Evolutionary conservation across 768 basidiomycete species (phyloP).

Genomic region (Phaeolepiota aurea): DNA sequence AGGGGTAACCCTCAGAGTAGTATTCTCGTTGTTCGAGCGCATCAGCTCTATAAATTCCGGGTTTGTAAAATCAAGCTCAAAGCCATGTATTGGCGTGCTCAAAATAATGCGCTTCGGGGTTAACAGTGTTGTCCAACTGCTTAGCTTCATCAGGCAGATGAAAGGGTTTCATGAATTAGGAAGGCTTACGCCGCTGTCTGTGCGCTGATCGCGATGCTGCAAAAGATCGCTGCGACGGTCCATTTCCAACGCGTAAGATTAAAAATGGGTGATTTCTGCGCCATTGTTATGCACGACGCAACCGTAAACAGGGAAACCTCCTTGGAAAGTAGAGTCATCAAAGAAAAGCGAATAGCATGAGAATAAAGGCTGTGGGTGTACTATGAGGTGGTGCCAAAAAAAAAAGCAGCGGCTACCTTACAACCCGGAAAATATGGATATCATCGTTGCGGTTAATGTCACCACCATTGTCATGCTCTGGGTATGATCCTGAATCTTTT

Average conservation of each 20-base stretch:
- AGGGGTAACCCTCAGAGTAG: conserved; percentile 4
- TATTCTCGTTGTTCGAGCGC: conserved; percentile 5
- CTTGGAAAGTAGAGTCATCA: conserved; percentile 6
- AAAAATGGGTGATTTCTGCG: conserved; percentile 8
- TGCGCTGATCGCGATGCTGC: conserved; percentile 7
- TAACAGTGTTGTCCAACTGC: conserved; percentile 11
- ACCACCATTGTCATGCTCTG: conserved; percentile 11
- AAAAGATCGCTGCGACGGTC: conserved; percentile 9
- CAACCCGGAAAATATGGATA: conserved; percentile 8
- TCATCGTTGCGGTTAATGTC: conserved; percentile 9
- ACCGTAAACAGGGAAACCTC: conserved; percentile 10
- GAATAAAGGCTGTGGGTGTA: conserved; percentile 8
- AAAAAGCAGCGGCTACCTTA: conserved; percentile 6
- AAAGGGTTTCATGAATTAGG: too few relatives aligned
- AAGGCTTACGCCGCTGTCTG: conserved; percentile 11
- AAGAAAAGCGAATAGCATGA: conserved; percentile 9
- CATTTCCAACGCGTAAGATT: conserved; percentile 10
- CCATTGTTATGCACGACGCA: conserved; percentile 7
- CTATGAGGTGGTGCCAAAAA: background rate
- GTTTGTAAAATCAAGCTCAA: conserved; percentile 12
- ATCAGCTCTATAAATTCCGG: conserved; percentile 9
- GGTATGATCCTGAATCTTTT: conserved; percentile 4
- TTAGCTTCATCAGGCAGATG: background rate
- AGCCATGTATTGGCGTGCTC: conserved; percentile 8
- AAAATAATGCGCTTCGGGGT: conserved; percentile 9